phyloP scores from a whole-genome alignment of 1,284 basidiomycete species.

The Chiua sp. region DNA sequence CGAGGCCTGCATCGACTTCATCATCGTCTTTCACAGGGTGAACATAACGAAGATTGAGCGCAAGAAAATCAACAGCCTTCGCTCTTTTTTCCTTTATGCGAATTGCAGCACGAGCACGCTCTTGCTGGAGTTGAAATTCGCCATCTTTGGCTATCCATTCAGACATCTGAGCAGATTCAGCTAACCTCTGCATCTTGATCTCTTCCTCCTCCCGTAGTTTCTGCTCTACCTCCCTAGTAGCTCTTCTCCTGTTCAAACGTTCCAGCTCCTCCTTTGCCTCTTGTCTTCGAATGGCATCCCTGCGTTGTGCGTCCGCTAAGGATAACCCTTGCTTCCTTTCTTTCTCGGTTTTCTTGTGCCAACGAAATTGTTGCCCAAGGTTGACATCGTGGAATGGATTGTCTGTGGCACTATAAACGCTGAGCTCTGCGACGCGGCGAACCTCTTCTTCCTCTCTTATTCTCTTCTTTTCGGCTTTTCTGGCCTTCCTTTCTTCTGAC shows the following conservation, averaged over 20 bases:
- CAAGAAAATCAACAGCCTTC: slow-evolving; percentile 94
- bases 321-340: slow-evolving; percentile 90
- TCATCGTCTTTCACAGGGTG: slow-evolving; percentile 69
- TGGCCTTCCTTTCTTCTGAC: slow-evolving; percentile 75
- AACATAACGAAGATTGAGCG: slow-evolving; percentile 91
- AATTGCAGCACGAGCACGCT: slow-evolving; percentile 89
- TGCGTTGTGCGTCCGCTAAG: slow-evolving; percentile 77
- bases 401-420: slow-evolving; percentile 92
- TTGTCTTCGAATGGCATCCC: slow-evolving; percentile 81
- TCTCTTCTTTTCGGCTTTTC: slow-evolving; percentile 84
- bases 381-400: slow-evolving; percentile 99
- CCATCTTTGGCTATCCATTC: slow-evolving; percentile 99
- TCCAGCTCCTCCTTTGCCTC: slow-evolving; percentile 98
- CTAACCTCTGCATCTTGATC: slow-evolving; percentile 82
- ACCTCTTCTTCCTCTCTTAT: slow-evolving; percentile 87
- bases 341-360: slow-evolving; percentile 99
- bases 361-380: slow-evolving; percentile 93
- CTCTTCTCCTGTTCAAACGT: slow-evolving; percentile 86
- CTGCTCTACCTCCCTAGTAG: slow-evolving; percentile 91
- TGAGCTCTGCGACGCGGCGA: slow-evolving; percentile 86
- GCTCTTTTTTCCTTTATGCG: slow-evolving; percentile 95
- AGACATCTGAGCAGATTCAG: slow-evolving; percentile 96
- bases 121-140: slow-evolving; percentile 96
- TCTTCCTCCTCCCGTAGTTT: slow-evolving; percentile 93
- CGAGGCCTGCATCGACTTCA: slow-evolving; percentile 84